Base-by-base conservation (phyloP, 148 eudicot species). In the Rhododendron simsii region DNA sequence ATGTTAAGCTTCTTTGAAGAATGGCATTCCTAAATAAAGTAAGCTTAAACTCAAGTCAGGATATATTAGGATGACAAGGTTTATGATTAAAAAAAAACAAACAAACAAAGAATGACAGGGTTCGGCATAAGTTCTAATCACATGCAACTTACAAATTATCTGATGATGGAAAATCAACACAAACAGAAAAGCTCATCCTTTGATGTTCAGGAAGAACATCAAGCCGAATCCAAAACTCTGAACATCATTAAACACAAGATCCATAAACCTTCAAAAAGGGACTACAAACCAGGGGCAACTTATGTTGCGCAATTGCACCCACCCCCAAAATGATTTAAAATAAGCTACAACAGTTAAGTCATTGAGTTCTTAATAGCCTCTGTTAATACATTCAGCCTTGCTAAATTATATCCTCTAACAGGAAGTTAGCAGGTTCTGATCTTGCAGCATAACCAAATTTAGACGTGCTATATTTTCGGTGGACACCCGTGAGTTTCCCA, bases 401-500 rank as follows among this genome's bases (percentile, higher is more conserved):
- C 88, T 87, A 86, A 53, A 55, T 65, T 21, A 73, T 48, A 85
- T 84, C 88, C 30, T 92, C 89, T 65, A 93, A 74, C 71, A 96
- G 96, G 89, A 96, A 94, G 67, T 61, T 65, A 77, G 99, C 99
- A 16, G 98, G 98, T 80, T 90, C 89, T 9, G 82, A 85, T 80
- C 83, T 92, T 14, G 99, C 95, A 82, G 92, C 92, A 86, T 90
- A 88, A 0, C 98, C 99, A 84, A 82, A 96, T 76, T 92, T 94
- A 0, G 96, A 92, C 41, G 95, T 91, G 87, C 90, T 92, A 80
- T 93, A 96, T 87, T 96, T 96, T 44, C 92, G 78, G 86, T 93
- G 93, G 45, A 95, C 99, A 18, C 98, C 96, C 0, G 90, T 94
- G 18, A 95, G 95, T 83, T 93, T 96, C 87, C 94, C 98, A 0